Conservation (phyloP, 2,329 filamentous ascomycete genomes). For the Clarireedia sp. region DNA sequence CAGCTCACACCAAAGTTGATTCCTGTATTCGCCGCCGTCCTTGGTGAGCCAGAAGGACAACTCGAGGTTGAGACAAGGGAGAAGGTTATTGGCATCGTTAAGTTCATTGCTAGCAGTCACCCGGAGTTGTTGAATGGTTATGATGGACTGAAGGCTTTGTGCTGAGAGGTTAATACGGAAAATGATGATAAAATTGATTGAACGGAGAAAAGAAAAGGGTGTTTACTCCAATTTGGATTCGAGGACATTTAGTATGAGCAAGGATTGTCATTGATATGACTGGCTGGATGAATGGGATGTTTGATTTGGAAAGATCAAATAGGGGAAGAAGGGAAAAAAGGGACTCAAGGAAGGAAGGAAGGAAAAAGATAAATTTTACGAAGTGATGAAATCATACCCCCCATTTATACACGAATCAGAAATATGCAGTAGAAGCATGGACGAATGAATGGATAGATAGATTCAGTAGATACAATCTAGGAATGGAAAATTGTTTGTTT, state of each 20-base stretch:
- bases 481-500: neutral
- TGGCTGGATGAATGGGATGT: neutral
- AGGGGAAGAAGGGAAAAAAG: neutral
- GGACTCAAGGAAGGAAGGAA: neutral
- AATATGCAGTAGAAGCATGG: neutral
- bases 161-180: neutral
- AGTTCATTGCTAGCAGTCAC: constrained; percentile 27
- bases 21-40: constrained; percentile 64
- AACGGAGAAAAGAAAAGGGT: neutral
- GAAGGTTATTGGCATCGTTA: constrained; percentile 57
- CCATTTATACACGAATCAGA: neutral
- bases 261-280: no score
- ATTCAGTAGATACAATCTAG: neutral
- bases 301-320: neutral
- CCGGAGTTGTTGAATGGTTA: constrained; percentile 24
- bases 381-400: neutral
- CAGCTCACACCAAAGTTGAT: constrained; percentile 62
- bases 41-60: constrained; percentile 66
- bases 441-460: neutral
- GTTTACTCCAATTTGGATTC: no score
- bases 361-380: neutral
- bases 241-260: no score
- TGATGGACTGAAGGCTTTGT: constrained; percentile 15
- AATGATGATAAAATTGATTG: neutral
- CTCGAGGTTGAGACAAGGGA: constrained; percentile 63